A percentile compares a stretch with the other conserved stretches of the same genome.
These are phyloP conservation scores for Lupinus albus DNA, from an alignment of 306 rosid species.

Conservation along the genomic window DNA sequence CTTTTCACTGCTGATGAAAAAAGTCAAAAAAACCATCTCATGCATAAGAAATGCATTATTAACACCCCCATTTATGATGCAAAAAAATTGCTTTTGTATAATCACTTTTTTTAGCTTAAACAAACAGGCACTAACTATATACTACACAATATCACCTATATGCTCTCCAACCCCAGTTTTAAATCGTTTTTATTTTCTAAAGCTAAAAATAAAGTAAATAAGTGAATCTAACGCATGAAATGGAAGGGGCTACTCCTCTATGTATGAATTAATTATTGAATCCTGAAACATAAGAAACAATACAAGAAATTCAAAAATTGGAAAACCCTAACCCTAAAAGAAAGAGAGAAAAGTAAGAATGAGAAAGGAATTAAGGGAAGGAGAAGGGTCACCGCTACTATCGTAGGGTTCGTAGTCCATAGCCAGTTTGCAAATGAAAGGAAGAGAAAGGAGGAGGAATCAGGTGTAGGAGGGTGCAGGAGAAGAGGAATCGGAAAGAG, in stretches of 20 bases:
- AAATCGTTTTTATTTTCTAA: too few relatives aligned
- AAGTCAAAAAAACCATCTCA: neutral
- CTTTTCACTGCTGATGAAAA: conserved; percentile 5
- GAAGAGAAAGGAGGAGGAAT: neutral
- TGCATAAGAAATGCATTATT: neutral
- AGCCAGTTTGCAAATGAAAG: conserved; percentile 56
- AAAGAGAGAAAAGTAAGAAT: neutral
- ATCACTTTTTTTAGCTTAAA: too few relatives aligned
- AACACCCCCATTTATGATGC: too few relatives aligned
- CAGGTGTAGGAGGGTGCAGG: conserved; percentile 27
- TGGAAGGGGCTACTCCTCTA: neutral
- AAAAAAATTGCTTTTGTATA: too few relatives aligned
- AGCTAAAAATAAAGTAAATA: neutral
- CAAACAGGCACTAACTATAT: too few relatives aligned
- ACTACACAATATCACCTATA: too few relatives aligned
- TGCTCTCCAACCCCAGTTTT: too few relatives aligned
- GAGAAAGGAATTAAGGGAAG: conserved; percentile 1
- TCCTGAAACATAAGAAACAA: conserved; percentile 18
- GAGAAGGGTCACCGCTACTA: conserved; percentile 74
- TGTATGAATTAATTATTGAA: neutral
- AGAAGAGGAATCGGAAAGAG: neutral
- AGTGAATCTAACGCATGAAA: neutral
- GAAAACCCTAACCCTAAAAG: conserved; percentile 44
- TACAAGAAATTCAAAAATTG: neutral
- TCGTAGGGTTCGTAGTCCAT: conserved; percentile 96